Evolutionary conservation across 495 filamentous ascomycete genomes (phyloP).

Genomic region (Sordaria brevicollis): DNA sequence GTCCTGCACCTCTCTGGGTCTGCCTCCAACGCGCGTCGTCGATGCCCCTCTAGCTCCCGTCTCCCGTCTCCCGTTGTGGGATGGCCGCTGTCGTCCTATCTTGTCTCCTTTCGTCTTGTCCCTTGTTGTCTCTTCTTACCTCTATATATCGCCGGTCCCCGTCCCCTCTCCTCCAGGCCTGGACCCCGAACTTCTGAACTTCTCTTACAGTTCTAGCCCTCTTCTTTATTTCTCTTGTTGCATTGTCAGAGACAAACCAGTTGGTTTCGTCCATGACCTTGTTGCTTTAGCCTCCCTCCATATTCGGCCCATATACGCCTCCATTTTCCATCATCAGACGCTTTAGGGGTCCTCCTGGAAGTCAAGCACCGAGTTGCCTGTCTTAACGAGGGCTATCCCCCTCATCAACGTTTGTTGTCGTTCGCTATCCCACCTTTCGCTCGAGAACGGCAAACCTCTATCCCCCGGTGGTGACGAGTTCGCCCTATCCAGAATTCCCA

Average conservation of each 20-base stretch:
- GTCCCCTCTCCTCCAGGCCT: neutral
- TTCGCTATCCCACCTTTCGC: constrained; percentile 10
- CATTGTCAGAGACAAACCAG: constrained; percentile 24
- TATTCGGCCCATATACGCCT: constrained; percentile 14
- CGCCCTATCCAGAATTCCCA: neutral
- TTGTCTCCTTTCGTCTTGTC: constrained; percentile 6
- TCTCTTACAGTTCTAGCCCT: neutral
- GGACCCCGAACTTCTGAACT: neutral
- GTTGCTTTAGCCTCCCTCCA: constrained; percentile 25
- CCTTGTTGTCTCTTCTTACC: neutral
- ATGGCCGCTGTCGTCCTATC: constrained; percentile 5
- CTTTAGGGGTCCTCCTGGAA: constrained; percentile 3
- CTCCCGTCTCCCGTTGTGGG: neutral
- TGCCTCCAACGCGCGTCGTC: neutral
- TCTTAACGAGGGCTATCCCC: constrained; percentile 15
- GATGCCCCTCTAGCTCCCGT: neutral
- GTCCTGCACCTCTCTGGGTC: neutral
- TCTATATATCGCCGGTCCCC: neutral
- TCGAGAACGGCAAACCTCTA: constrained; percentile 12
- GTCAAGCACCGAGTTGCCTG: constrained; percentile 20
- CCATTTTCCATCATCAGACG: constrained; percentile 5
- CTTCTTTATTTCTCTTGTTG: constrained; percentile 1
- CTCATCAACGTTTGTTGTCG: constrained; percentile 12
- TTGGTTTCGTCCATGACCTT: constrained; percentile 30
- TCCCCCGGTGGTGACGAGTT: constrained; percentile 4